Conservation (phyloP, 2,329 filamentous ascomycete genomes). For the Pseudohalonectria lignicola region DNA sequence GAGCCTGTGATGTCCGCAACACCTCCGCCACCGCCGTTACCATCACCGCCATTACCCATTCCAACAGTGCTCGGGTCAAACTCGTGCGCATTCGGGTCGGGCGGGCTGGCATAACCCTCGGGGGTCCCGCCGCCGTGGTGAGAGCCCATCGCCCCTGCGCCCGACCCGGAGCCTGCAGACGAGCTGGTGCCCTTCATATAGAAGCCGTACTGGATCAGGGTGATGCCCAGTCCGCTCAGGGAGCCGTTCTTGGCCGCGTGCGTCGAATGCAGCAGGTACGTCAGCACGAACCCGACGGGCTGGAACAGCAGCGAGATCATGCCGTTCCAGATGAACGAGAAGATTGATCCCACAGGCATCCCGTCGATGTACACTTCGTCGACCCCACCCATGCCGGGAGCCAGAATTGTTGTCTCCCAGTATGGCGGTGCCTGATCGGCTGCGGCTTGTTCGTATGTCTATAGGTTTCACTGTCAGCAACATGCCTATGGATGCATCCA, state of each 20-base stretch:
- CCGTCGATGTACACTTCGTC: slow-evolving; percentile 97
- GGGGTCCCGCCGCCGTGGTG: slow-evolving; percentile 28
- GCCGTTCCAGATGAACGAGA: slow-evolving; percentile 82
- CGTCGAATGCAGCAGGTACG: slow-evolving; percentile 93
- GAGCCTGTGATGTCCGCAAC: slow-evolving; percentile 53
- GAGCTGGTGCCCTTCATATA: slow-evolving; percentile 63
- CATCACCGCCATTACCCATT: slow-evolving; percentile 21
- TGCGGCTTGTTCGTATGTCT: slow-evolving; percentile 98
- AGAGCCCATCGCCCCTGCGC: slow-evolving; percentile 22
- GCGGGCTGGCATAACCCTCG: slow-evolving; percentile 56
- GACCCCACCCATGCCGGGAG: slow-evolving; percentile 76
- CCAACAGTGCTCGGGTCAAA: slow-evolving; percentile 67
- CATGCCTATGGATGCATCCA: too few species aligned
- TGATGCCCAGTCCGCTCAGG: slow-evolving; percentile 86
- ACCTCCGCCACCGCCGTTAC: slow-evolving; percentile 26
- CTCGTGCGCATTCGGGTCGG: slow-evolving; percentile 81
- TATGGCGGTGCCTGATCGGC: slow-evolving; percentile 94
- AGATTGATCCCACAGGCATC: slow-evolving; percentile 80
- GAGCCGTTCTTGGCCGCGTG: slow-evolving; percentile 98
- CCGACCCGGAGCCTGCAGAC: slow-evolving; percentile 22
- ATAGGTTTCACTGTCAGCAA: too few species aligned
- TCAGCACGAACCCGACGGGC: slow-evolving; percentile 83
- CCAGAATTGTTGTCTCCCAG: slow-evolving; percentile 97
- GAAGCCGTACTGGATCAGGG: slow-evolving; percentile 92
- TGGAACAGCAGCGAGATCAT: slow-evolving; percentile 98